Evolutionary conservation across 164 flowering plant species (phyloP), one percentile per base, ranked within the genome.

Genomic region (Macadamia tetraphylla): DNA sequence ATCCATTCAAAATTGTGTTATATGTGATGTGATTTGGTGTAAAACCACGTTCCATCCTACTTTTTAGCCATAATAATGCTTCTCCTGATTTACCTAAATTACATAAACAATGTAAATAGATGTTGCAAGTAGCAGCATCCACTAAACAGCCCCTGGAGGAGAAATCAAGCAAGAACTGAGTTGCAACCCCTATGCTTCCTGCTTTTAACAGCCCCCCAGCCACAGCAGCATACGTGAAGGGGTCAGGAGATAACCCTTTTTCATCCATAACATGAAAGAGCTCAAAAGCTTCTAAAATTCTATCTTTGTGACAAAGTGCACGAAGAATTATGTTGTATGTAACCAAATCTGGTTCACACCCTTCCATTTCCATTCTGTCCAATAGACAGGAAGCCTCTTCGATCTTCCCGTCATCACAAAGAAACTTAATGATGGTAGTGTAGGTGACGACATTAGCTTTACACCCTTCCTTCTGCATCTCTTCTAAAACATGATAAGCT

Each of bases 1-100:
- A 70, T 7, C 86, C 85, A 66, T 75, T 75, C 71, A 86, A 60
- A 70, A 86, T 74, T 13, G 83, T 83, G 72, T 84, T 86, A 60
- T 76, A 83, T 0, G 87, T 71, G 48, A 72, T 71, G 67, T 74
- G 76, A 67, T 64, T 81, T 9, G 88, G 86, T 11, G 8, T 51
- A 62, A 82, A 74, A 61, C 87, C 85, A 15, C n/a, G 70, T 69
- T 73, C 67, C 32, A 64, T 64, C 87, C 82, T 70, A 56, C 43
- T 68, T 68, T 60, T 66, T 75, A 82, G 51, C 43, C 68, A 9
- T 44, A 70, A 71, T 29, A 80, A 70, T 30, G 84, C 86, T 70
- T 80, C 84, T 44, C 44, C 62, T 58, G 81, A 73, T 68, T 59
- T 72, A 74, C 70, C 65, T 5, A 29, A 51, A 43, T 60, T 69